These are phyloP conservation scores for Colletotrichum echinochloae DNA, from an alignment of 2,329 filamentous ascomycete genomes.

Conservation along the genomic window DNA sequence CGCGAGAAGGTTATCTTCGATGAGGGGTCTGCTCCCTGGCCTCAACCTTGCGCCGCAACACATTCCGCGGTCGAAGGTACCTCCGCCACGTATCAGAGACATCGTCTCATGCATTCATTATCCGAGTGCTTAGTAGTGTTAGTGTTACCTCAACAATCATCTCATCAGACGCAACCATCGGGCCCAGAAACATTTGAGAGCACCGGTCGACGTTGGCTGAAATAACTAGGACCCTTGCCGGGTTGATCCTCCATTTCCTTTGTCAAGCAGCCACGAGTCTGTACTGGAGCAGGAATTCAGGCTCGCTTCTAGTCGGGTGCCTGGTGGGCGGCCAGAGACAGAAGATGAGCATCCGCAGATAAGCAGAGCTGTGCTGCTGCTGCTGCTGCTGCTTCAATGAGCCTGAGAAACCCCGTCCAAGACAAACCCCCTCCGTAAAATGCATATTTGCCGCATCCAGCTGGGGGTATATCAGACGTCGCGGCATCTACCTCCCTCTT, in stretches of 20 bases:
- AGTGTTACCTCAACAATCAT: slow-evolving; percentile 4
- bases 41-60: slow-evolving; percentile 27
- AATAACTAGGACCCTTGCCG: neutral
- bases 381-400: too few species aligned
- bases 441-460: too few species aligned
- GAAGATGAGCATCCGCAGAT: neutral
- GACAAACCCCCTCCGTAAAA: too few species aligned
- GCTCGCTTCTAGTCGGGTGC: neutral
- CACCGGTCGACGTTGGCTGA: slow-evolving; percentile 10
- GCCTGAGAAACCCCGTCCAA: too few species aligned
- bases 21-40: neutral
- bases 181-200: slow-evolving; percentile 20
- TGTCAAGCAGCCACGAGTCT: slow-evolving; percentile 3
- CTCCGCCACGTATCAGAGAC: slow-evolving; percentile 16
- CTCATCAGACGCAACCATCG: slow-evolving; percentile 31
- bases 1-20: slow-evolving; percentile 24
- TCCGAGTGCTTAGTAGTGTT: slow-evolving; percentile 15
- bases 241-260: neutral
- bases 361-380: too few species aligned
- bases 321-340: slow-evolving; percentile 12
- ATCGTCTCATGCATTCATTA: neutral
- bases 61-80: slow-evolving; percentile 17
- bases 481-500: neutral
- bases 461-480: neutral
- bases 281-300: neutral